Base-by-base conservation (phyloP, 2,329 filamentous ascomycete genomes). In the Venturia pyrina region DNA sequence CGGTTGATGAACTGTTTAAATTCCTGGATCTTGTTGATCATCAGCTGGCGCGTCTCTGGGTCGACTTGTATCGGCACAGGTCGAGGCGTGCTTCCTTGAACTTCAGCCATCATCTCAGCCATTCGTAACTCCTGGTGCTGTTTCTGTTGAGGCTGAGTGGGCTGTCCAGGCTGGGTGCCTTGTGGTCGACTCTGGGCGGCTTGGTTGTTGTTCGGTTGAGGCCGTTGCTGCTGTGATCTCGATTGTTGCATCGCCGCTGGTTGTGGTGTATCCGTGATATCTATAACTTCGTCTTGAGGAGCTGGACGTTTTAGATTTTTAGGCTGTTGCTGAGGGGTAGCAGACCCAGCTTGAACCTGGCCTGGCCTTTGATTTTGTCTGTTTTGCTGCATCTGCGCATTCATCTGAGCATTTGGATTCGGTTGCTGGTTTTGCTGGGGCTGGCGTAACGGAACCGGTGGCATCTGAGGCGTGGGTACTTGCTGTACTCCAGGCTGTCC, bases 1-100 rank as follows among this genome's bases (percentile, higher is more conserved):
- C 46, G 46, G 11, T 24, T 21, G 19, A 65, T 59, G 50, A 65
- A 57, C 40, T 43, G 46, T 34, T 56, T 41, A 21, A 43, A 46
- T n/a, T 59, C 63, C 19, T 59, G 32, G 28, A 65, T 56, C 50
- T 65, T 65, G 44, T 21, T 43, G 34, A 56, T 56, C 50, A 65
- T 56, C 28, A 56, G 28, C 37, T 56, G 46, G 11, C 63, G 63
- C 5, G 28, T 41, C 41, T 65, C 44, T 37, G 21, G 63, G 32
- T 48, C 21, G 19, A 65, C 34, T 34, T 37, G 50, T 19, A 65
- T 32, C 7, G 46, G 24, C 24, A 11, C n/a, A 43, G 48, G 37
- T 21, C 37, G 28, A 28, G 46, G 46, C 41, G 50, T 56, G 37
- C 28, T 57, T 7, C 32, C 37, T 28, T 65, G 28, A 21, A 59